Evolutionary conservation across 2,329 filamentous ascomycete genomes (phyloP), one percentile per base, ranked within the genome.

Genomic region (Fusarium tuaranense): DNA sequence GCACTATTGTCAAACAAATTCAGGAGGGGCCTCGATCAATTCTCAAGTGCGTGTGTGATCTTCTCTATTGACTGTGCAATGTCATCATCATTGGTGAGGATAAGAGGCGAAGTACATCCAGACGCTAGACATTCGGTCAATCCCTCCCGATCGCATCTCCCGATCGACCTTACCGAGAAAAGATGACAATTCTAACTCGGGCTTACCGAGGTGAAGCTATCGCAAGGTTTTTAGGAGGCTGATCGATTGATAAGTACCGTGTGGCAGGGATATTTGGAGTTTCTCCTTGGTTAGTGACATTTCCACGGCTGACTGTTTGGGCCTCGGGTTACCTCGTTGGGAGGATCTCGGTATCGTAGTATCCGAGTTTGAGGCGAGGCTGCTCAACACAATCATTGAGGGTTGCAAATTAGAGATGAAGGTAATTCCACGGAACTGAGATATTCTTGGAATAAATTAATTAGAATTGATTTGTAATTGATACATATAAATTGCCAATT

Each of bases 301-400:
- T 39, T 18, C 61, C 14, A 53, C 18, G 32, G 32, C 32, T n/a
- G 32, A 18, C 20, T 3, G 12, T 14, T 14, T 58, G 48, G 36
- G 71, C 71, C 71, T 74, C 71, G 71, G 71, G 64, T 74, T 74
- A n/a, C 71, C 71, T 59, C 13, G 51, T 72, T 57, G 6, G 60
- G 71, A 25, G 6, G 13, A 22, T n/a, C 12, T 20, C 57, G 34
- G 68, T 72, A 72, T 63, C 61, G 20, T 36, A 66, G 27, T 74
- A 62, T 27, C 41, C 68, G 63, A 16, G 22, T 16, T 13, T 2
- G 46, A 12, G 18, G 16, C 22, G 1, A 25, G 7, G 22, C 18
- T 16, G 2, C 13, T 9, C n/a, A 14, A 34, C 22, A 27, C 7
- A 44, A 13, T 36, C 38, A 30, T 14, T 10, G 16, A 2, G 4